Percentiles rank a stretch among this genome's conserved stretches.
Conservation (phyloP, 768 basidiomycete genomes). For the Leccinum subgranulosum region DNA sequence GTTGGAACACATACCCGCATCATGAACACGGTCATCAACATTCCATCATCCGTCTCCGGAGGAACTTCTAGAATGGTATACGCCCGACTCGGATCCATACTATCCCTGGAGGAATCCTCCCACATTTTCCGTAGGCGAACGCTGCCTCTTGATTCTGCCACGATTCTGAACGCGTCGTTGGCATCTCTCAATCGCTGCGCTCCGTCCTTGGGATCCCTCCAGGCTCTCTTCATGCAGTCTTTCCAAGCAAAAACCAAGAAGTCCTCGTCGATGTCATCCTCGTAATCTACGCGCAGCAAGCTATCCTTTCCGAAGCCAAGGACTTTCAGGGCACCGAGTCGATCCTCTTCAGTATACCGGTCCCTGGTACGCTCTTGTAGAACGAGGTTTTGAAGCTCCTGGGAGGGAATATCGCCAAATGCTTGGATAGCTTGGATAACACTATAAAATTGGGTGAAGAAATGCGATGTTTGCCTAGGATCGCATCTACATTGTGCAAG, state of each 20-base stretch:
- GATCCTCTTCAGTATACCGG: conserved; percentile 60
- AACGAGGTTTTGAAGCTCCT: conserved; percentile 54
- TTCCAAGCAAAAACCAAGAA: conserved; percentile 74
- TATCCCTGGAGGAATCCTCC: conserved; percentile 50
- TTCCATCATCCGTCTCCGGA: conserved; percentile 69
- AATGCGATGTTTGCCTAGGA: conserved; percentile 55
- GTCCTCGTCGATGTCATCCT: conserved; percentile 61
- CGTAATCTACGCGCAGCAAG: conserved; percentile 63
- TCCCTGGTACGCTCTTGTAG: conserved; percentile 59
- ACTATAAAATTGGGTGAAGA: conserved; percentile 58
- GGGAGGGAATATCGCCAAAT: conserved; percentile 43
- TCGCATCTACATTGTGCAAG: conserved; percentile 80
- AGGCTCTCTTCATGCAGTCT: conserved; percentile 52
- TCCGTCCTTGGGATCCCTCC: conserved; percentile 46
- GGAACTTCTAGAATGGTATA: conserved; percentile 70
- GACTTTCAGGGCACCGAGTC: conserved; percentile 40
- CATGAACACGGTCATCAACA: conserved; percentile 67
- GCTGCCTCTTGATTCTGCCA: conserved; percentile 65
- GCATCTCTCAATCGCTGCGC: conserved; percentile 48
- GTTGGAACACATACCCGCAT: conserved; percentile 54
- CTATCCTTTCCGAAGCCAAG: conserved; percentile 70
- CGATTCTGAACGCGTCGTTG: conserved; percentile 64
- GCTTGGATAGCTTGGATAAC: conserved; percentile 51
- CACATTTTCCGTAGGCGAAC: conserved; percentile 45
- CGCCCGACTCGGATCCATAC: conserved; percentile 69